Conservation (phyloP, 371 early-diverging fungal species). For the Batkoa obscura region DNA sequence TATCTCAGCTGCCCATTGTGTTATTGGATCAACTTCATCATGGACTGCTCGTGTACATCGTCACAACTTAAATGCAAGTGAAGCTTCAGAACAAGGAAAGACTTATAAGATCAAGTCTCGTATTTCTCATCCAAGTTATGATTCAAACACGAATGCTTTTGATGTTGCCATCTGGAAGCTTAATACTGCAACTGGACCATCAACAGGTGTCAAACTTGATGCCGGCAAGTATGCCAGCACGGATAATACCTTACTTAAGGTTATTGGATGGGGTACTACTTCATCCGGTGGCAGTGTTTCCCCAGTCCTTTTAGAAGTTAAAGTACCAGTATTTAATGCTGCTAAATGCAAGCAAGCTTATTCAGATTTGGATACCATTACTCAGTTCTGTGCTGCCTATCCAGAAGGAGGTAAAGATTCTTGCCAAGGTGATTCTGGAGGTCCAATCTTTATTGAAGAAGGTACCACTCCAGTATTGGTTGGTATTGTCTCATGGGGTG, state of each 20-base stretch:
- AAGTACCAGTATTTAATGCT: neutral
- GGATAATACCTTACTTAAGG: neutral
- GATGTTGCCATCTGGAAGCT: constrained; percentile 1
- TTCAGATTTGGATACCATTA: neutral
- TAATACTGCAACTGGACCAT: neutral
- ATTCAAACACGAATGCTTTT: neutral
- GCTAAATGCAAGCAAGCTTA: neutral
- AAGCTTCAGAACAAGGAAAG: neutral
- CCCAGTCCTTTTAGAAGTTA: neutral
- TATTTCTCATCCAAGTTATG: neutral
- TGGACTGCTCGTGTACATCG: neutral
- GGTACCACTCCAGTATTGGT: neutral
- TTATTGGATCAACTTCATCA: too few relatives aligned
- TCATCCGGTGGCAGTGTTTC: neutral
- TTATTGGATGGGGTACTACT: neutral
- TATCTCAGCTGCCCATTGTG: neutral
- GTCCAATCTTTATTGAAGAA: neutral
- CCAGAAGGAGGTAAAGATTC: constrained; percentile 1
- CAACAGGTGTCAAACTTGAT: neutral
- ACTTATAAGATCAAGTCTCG: neutral
- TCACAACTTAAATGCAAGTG: neutral
- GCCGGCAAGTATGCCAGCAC: neutral
- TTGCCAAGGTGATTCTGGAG: constrained; percentile 1
- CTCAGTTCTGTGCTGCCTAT: neutral
- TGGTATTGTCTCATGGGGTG: neutral